Conservation (phyloP, 768 basidiomycete species). For the Boletus subparvulus region DNA sequence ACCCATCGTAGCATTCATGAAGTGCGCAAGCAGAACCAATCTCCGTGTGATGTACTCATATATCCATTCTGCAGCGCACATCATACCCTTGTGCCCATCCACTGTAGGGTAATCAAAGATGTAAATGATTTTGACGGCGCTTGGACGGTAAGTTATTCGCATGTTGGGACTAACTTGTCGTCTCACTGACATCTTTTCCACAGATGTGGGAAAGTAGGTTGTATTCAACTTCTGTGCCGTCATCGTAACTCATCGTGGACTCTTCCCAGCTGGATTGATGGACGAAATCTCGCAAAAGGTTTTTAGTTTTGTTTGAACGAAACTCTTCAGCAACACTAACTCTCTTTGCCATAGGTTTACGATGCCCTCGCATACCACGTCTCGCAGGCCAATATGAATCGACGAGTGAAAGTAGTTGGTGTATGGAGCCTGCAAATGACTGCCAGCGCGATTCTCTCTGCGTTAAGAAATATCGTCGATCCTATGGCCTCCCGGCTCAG, state of each 20-base stretch:
- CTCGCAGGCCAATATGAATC: conserved; percentile 83
- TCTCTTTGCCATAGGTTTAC: conserved; percentile 56
- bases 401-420: conserved; percentile 86
- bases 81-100: conserved; percentile 90
- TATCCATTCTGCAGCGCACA: conserved; percentile 62
- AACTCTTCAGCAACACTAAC: not conserved
- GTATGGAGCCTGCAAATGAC: conserved; percentile 96
- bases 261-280: conserved; percentile 81
- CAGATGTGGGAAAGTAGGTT: conserved; percentile 92
- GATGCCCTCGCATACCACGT: conserved; percentile 96
- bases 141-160: conserved; percentile 78
- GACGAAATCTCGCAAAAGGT: conserved; percentile 88
- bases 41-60: not conserved
- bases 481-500: conserved; percentile 43
- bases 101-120: conserved; percentile 82
- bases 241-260: conserved; percentile 3
- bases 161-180: not conserved
- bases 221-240: not conserved
- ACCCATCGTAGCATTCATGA: conserved; percentile 98
- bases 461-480: conserved; percentile 75
- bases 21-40: conserved; percentile 51
- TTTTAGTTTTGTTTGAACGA: conserved; percentile 1
- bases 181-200: conserved; percentile 3
- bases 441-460: conserved; percentile 78
- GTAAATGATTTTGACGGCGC: conserved; percentile 90